These are phyloP conservation scores for Anthostomella pinea DNA, from an alignment of 2,329 filamentous ascomycete species.

Conservation along the genomic window DNA sequence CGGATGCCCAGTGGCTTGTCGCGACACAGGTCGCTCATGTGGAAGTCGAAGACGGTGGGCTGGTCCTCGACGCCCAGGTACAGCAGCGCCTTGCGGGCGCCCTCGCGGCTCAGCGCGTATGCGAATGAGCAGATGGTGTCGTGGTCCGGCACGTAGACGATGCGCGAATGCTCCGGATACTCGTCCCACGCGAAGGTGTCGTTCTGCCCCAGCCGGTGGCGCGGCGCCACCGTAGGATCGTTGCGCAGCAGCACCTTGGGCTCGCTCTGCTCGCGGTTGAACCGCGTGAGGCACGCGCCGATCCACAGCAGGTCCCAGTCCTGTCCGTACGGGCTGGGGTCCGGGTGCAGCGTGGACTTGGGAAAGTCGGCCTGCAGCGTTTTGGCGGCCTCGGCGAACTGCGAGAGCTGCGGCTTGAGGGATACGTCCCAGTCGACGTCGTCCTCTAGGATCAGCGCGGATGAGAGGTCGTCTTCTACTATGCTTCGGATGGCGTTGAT, in stretches of 20 bases:
- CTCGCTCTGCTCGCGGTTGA: constrained; percentile 32
- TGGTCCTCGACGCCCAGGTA: constrained; percentile 31
- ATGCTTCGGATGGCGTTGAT: constrained; percentile 34
- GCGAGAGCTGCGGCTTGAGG: constrained; percentile 28
- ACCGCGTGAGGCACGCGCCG: constrained; percentile 42
- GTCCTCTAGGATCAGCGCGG: constrained; percentile 39
- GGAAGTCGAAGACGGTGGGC: constrained; percentile 29
- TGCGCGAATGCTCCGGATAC: too few relatives aligned
- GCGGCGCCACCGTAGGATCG: too few relatives aligned
- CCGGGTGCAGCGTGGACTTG: background rate
- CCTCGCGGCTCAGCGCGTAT: constrained; percentile 30
- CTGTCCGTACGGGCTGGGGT: constrained; percentile 39
- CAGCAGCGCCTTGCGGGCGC: constrained; percentile 30
- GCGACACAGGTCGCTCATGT: constrained; percentile 34
- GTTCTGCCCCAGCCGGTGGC: too few relatives aligned
- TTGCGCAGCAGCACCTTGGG: too few relatives aligned
- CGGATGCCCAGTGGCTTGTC: constrained; percentile 17
- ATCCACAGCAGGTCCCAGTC: constrained; percentile 52
- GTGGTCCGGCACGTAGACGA: too few relatives aligned
- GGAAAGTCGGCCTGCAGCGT: constrained; percentile 1
- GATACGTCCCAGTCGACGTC: constrained; percentile 42
- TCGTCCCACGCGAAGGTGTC: too few relatives aligned
- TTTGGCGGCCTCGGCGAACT: constrained; percentile 19
- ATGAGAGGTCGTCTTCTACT: constrained; percentile 28
- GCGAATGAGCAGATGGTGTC: constrained; percentile 38